A percentile compares a stretch with the other conserved stretches of the same genome.
These are phyloP conservation scores for Chytriomyces sp. DNA, from an alignment of 192 early-diverging fungal species.

Conservation along the genomic window DNA sequence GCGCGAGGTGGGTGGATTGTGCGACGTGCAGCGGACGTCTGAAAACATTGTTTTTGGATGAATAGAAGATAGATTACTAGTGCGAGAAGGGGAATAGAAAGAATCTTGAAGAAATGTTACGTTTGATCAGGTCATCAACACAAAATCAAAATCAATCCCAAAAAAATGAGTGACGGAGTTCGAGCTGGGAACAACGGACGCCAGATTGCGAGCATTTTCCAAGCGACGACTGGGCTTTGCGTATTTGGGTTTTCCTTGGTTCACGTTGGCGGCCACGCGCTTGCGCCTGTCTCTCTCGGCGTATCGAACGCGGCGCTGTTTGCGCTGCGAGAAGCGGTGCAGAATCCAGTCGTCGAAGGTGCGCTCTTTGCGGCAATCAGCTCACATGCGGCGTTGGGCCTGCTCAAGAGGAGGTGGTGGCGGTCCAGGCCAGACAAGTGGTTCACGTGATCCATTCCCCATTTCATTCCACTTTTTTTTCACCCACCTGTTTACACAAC, in stretches of 20 bases:
- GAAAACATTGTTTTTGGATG: background rate
- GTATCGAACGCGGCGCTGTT: background rate
- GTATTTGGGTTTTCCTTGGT: background rate
- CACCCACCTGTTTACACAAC: background rate
- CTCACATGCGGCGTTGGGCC: background rate
- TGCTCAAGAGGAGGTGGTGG: background rate
- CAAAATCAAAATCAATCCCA: no score
- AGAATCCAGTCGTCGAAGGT: background rate
- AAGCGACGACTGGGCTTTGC: background rate
- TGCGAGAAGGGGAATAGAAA: no score
- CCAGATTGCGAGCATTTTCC: background rate
- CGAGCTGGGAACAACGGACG: no score
- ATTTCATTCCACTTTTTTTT: background rate
- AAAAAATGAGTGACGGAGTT: no score
- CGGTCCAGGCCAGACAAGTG: background rate
- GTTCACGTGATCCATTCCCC: background rate
- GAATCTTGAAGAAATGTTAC: no score
- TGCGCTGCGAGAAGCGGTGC: background rate
- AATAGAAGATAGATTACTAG: no score
- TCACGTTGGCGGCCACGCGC: background rate
- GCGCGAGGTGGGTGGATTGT: conserved; percentile 15
- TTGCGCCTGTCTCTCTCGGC: background rate
- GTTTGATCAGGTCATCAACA: no score
- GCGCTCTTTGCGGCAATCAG: background rate
- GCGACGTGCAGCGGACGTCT: background rate